Conservation (phyloP, 768 basidiomycete genomes). For the Tylopilus plumbeoviolaceoides region DNA sequence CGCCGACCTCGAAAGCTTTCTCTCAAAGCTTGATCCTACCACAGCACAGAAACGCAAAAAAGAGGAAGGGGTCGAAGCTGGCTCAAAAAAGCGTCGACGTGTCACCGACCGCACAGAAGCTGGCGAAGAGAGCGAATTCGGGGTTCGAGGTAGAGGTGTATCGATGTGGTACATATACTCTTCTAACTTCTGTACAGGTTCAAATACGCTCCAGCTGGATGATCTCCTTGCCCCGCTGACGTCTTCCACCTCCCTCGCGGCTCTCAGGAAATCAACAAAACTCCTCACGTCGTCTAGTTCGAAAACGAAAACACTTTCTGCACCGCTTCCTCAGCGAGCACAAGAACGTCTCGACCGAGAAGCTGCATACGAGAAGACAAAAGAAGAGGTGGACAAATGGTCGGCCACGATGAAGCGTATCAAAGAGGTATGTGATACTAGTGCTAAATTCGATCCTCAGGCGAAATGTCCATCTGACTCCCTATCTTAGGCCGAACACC, state of each 20-base stretch:
- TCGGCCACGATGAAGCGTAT: no score
- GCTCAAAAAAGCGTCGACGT: slow-evolving; percentile 49
- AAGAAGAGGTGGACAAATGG: no score
- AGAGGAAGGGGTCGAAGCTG: slow-evolving; percentile 21
- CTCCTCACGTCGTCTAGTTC: slow-evolving; percentile 49
- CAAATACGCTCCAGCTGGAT: slow-evolving; percentile 55
- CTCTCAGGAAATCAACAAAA: slow-evolving; percentile 70
- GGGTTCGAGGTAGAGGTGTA: slow-evolving; percentile 42
- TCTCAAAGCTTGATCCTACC: slow-evolving; percentile 58
- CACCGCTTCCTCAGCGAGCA: slow-evolving; percentile 80
- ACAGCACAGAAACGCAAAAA: slow-evolving; percentile 55
- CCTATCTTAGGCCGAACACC: slow-evolving; percentile 67
- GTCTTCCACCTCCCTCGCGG: slow-evolving; percentile 51
- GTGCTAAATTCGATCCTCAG: not conserved
- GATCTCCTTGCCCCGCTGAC: slow-evolving; percentile 75
- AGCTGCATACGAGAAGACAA: slow-evolving; percentile 93
- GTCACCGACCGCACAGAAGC: slow-evolving; percentile 72
- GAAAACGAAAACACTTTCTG: slow-evolving; percentile 63
- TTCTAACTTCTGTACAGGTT: slow-evolving; percentile 15
- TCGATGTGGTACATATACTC: not conserved
- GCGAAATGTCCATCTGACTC: not conserved
- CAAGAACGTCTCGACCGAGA: slow-evolving; percentile 90
- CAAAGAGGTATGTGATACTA: no score
- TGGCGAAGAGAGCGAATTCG: slow-evolving; percentile 81
- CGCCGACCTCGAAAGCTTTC: slow-evolving; percentile 66